Base-by-base conservation (phyloP, 805 yeast species). In the Ogataea angusta region DNA sequence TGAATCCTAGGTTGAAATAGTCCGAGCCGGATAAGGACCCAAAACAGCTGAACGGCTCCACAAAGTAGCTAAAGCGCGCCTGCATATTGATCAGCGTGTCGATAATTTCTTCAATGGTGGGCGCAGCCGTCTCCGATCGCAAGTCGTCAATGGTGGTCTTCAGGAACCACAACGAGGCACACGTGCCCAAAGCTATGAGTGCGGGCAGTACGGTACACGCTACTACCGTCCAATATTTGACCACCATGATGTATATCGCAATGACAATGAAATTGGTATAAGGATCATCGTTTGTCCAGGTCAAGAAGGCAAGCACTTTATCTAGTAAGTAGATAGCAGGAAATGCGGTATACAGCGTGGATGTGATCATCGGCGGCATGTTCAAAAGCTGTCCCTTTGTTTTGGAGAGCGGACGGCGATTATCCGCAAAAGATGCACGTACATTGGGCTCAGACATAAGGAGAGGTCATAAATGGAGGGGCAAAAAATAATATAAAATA, bases 281-380 rank as follows among this genome's bases (percentile, higher is more conserved):
- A 8, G 71, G 59, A 40, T 73, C 75, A 4, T 66, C 71, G 43
- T 74, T 73, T 1, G 82, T 75, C 82, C 82, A 76, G 1, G 81
- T 75, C 15, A 75, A 45, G 10, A 72, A 54, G 27, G 72, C 72
- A 13, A 76, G 53, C 6, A 67, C 40, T 30, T 64, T 59, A 52
- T 76, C 80, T 5, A 70, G 53, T 16, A 75, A 49, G 12, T 73
- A 52, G 23, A 76, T 57, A 42, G 69, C 60, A 1, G 82, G 81
- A 45, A 72, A 75, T 22, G 70, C 64, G 30, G 69, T 62, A 26
- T 73, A 64, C 21, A 76, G 60, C 1, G 76, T 71, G 7, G 73
- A 60, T 6, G 75, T 63, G n/a, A 76, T 52, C 5, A 65, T 49
- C 3, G 79, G 79, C n/a, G 63, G 55, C 1, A 60, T 62, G 5